Base-by-base conservation (phyloP, 2,329 filamentous ascomycete species). In the Diplocarpon mali region DNA sequence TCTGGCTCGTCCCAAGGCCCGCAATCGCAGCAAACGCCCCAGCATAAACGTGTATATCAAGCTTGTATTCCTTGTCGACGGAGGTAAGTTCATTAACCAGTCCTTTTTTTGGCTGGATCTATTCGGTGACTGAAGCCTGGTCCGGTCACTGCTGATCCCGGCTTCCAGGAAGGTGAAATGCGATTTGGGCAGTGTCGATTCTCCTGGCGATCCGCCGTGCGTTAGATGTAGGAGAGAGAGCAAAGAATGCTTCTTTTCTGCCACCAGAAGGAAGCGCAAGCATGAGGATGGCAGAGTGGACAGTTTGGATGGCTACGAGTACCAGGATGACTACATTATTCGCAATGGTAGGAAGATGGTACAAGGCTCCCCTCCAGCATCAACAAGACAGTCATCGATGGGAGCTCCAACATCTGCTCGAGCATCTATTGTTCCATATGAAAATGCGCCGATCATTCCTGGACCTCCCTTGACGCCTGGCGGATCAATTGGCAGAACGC, bases 181-280 rank as follows among this genome's bases (percentile, higher is more conserved):
- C 61, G 72, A 76, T 52, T 64, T 77, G 38, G 72, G 73, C 30
- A 83, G 81, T 58, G 90, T 96, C 61, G 92, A 96, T 67, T 90
- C 92, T 58, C 92, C 92, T 17, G 80, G 89, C 65, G 87, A 94
- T 57, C 90, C 90, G 44, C 92, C 92, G 2, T 98, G 92, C 64
- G 85, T 90, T 48, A 80, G 92, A 60, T 98, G 92, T 64, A 83
- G 88, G 42, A 81, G 92, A 55, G 92, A 98, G 70, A 87, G 83
- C 68, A 96, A 96, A 65, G 83, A 95, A 59, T 98, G 92, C 70
- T 94, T 83, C 73, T 98, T 98, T 70, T 94, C 88, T 51, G 86
- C 88, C 15, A 96, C 89, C 28, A 76, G 92, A 40, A 80, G 92
- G 61, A 96, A 96, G 78, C 79, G 88, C 62, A 93, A 92, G 72